Evolutionary conservation across 2,329 filamentous ascomycete genomes (phyloP), one percentile per base, ranked within the genome.

Genomic region (Moelleriella libera): DNA sequence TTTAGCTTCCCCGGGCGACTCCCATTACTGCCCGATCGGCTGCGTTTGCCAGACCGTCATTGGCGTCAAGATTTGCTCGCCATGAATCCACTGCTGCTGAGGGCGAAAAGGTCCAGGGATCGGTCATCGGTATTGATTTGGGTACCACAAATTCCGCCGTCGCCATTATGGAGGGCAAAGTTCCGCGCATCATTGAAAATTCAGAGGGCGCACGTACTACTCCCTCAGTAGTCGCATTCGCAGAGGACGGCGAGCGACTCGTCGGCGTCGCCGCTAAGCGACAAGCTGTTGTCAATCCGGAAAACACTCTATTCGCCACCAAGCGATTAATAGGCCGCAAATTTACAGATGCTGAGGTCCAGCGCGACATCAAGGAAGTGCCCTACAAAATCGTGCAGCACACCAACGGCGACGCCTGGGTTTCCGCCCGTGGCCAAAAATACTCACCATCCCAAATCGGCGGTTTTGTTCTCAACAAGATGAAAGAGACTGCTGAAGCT

Each of bases 311-410:
- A 50, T 97, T 96, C 68, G 90, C 89, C 67, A 96, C 90, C 56
- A 97, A 97, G 83, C 88, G 90, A 80, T 82, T 97, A 67, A 96
- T 97, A 68, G 90, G 90, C 63, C 87, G 90, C 68, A 96, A 96
- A 76, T 97, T 90, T 77, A 88, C 79, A 67, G 90, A 97, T 60
- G 65, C 75, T 55, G 90, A 97, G 76, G 88, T 94, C 50, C 90
- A 97, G 77, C 85, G 88, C 62, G 90, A 97, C 65, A 86, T 97
- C 65, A 88, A 94, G 74, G 87, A 96, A 71, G 89, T 97, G 10
- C 90, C 90, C 51, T 97, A 95, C 80, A 96, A 95, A 81, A 96
- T 97, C 58, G 83, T 95, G 50, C 88, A 95, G 74, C 90, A 96
- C 80, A 81, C 73, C 72, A 96, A 96, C 67, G 90, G 90, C 58